These are phyloP conservation scores for Rhododendron vialii DNA, from an alignment of 148 eudicot genomes.

Conservation along the genomic window DNA sequence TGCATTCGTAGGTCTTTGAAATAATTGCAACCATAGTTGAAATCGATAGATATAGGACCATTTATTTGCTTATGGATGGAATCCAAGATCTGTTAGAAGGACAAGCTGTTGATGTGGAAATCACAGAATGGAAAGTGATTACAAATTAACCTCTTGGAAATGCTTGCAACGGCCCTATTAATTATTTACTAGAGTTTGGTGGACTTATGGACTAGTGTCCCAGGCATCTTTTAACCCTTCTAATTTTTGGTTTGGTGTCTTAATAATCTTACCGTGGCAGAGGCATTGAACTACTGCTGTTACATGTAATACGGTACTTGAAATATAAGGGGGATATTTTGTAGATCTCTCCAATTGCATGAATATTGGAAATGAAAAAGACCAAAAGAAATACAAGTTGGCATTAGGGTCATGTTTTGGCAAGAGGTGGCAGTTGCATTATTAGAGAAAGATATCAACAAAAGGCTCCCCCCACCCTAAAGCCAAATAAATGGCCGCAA, in stretches of 20 bases:
- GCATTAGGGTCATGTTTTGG: not conserved
- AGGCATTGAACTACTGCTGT: not conserved
- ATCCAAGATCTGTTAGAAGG: not conserved
- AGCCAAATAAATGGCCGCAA: no score
- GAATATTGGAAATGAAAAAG: no score
- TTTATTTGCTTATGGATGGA: not conserved
- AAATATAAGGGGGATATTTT: not conserved
- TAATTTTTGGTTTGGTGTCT: not conserved
- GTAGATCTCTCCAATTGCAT: not conserved
- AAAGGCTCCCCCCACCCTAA: no score
- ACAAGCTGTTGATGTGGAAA: not conserved
- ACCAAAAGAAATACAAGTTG: no score
- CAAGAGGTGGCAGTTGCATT: no score
- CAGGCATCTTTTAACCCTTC: not conserved
- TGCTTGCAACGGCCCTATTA: not conserved
- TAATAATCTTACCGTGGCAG: not conserved
- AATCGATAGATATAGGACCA: no score
- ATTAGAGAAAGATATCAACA: no score
- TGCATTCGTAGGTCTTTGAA: not conserved
- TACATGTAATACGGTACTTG: not conserved
- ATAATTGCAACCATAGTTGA: not conserved
- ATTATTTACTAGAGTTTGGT: not conserved
- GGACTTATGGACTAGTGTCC: not conserved
- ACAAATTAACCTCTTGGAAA: no score
- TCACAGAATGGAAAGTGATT: no score